Conservation (phyloP, 371 early-diverging fungal species). For the Rhizopus delemar region DNA sequence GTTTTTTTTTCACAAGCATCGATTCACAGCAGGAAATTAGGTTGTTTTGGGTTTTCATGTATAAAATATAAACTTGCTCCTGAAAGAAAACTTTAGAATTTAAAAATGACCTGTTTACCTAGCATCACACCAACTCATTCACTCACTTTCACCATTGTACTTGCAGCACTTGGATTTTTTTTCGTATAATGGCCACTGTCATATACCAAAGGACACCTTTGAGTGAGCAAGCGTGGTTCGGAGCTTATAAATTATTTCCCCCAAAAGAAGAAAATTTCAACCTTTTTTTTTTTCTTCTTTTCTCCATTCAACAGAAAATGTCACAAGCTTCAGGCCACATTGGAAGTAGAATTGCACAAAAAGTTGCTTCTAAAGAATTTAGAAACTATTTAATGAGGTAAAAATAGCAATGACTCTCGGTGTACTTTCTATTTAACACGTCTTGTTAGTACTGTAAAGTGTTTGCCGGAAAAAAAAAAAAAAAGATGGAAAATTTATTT, state of each 20-base stretch:
- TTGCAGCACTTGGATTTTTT: no score
- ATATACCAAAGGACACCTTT: no score
- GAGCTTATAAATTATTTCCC: neutral
- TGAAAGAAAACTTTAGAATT: no score
- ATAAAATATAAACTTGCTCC: no score
- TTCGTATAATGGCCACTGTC: no score
- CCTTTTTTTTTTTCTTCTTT: constrained; percentile 11
- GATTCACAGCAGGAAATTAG: no score
- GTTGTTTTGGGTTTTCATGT: no score
- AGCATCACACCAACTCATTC: no score
- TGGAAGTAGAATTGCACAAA: constrained; percentile 24
- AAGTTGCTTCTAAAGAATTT: constrained; percentile 26
- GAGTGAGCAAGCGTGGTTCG: no score
- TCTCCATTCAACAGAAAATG: constrained; percentile 14
- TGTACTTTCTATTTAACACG: neutral
- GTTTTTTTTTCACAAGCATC: no score
- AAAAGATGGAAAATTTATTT: constrained; percentile 1
- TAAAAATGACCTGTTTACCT: no score
- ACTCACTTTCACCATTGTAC: no score
- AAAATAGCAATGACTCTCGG: neutral
- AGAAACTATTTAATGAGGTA: constrained; percentile 33
- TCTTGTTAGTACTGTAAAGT: constrained; percentile 46
- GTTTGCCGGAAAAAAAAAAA: neutral
- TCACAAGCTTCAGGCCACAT: constrained; percentile 31
- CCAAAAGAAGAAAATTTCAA: neutral